phyloP scores from a whole-genome alignment of 495 filamentous ascomycete genomes.

The Penicillium mononematosum region DNA sequence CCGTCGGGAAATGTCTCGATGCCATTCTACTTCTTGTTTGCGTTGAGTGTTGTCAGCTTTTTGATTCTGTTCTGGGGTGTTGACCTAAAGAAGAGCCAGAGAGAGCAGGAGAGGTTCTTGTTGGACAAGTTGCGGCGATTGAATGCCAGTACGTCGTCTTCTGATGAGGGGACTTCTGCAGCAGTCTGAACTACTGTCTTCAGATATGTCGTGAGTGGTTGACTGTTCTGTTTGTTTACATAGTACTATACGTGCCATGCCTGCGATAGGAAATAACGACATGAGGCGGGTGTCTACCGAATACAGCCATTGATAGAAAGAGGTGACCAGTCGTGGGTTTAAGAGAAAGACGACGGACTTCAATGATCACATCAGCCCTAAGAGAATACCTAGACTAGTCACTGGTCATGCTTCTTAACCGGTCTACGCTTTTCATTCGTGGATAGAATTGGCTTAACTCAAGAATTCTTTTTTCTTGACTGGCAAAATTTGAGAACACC shows the following conservation, averaged over 20 bases:
- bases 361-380: too few relatives aligned
- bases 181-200: constrained; percentile 8
- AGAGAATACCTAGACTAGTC: too few relatives aligned
- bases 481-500: too few relatives aligned
- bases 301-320: background rate
- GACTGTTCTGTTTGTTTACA: constrained; percentile 56
- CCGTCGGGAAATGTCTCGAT: constrained; percentile 51
- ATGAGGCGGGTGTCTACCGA: background rate
- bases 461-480: too few relatives aligned
- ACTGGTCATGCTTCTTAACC: too few relatives aligned
- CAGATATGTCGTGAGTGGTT: background rate
- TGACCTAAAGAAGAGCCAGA: constrained; percentile 58
- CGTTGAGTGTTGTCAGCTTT: constrained; percentile 55
- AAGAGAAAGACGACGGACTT: background rate
- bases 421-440: too few relatives aligned
- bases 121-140: constrained; percentile 20
- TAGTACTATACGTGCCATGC: background rate
- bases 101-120: constrained; percentile 49
- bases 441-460: too few relatives aligned
- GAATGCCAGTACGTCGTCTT: constrained; percentile 8
- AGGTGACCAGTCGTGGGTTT: background rate
- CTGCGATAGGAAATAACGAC: background rate
- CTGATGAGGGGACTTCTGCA: background rate
- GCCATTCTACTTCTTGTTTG: constrained; percentile 65
- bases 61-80: constrained; percentile 50